Evolutionary conservation across 2,329 filamentous ascomycete genomes (phyloP).

Genomic region (Juglanconis juglandina): DNA sequence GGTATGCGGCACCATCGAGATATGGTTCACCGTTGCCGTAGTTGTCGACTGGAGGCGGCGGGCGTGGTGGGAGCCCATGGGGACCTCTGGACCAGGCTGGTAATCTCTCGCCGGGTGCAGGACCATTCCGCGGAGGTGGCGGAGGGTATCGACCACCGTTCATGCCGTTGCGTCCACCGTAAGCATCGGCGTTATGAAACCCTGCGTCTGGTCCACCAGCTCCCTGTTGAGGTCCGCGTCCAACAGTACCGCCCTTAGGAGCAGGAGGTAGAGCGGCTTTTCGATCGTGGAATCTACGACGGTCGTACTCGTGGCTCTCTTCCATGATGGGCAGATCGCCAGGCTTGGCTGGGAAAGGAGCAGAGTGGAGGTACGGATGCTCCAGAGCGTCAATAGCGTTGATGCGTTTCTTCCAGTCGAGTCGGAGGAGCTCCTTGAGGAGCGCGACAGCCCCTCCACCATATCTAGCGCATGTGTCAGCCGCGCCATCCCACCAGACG

Average conservation of each 20-base stretch:
- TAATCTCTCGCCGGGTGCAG: conserved; percentile 31
- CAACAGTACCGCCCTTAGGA: conserved; percentile 86
- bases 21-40: conserved; percentile 28
- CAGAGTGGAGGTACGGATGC: conserved; percentile 83
- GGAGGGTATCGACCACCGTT: conserved; percentile 45
- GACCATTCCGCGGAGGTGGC: conserved; percentile 29
- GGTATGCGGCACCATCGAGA: conserved; percentile 2
- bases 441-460: conserved; percentile 73
- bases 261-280: conserved; percentile 83
- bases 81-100: conserved; percentile 53
- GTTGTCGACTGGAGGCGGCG: conserved; percentile 43
- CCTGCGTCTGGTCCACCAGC: conserved; percentile 43
- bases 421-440: conserved; percentile 74
- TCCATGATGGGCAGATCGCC: conserved; percentile 88
- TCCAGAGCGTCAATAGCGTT: conserved; percentile 92
- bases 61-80: conserved; percentile 45
- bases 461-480: conserved; percentile 41
- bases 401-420: conserved; percentile 84
- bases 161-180: conserved; percentile 44
- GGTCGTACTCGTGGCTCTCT: conserved; percentile 94
- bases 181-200: conserved; percentile 51
- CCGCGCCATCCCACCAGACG: background rate
- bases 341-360: conserved; percentile 74
- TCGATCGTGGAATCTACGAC: conserved; percentile 83
- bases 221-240: conserved; percentile 56